Base-by-base conservation (phyloP, 768 basidiomycete species). In the Auriscalpium microsporum region DNA sequence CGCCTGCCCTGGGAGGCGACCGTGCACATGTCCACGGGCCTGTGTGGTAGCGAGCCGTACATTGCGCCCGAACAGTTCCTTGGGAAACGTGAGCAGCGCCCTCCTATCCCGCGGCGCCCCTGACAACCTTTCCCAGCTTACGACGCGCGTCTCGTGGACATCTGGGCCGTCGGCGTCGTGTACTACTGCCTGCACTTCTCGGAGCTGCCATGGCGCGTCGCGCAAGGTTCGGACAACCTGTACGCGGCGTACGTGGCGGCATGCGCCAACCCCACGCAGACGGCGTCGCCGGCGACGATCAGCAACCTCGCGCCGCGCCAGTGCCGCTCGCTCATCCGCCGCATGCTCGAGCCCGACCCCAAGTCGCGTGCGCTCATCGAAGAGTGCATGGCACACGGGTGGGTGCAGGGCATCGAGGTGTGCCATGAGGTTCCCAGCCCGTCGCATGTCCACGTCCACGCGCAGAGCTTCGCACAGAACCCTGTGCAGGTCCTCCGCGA, bases 121-220 rank as follows among this genome's bases (percentile, higher is more conserved):
- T 78, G 64, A 74, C 69, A 60, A 54, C 62, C 58, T 57, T 36
- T 52, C 53, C 53, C 50, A 96, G 95, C 95, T 63, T 99, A 98
- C 67, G 95, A 98, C 64, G 95, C 95, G 5, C 87, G 95, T 21
- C 78, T 94, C 6, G 96, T 98, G 62, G 95, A 99, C 67, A 89
- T 99, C 56, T 99, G 95, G 95, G 94, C 95, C 0, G 88, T 87
- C 58, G 95, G 88, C 16, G 82, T 99, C 62, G 94, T 99, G 63
- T 98, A 95, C 73, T 99, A 99, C 75, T 99, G 95, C 75, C 80
- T 98, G 64, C 93, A 92, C 71, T 96, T 96, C 77, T 89, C 93
- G 68, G 95, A 99, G 69, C 81, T 99, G 51, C 95, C 95, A 2
- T 99, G 96, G 95, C 88, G 94, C 56, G 90, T 87, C 2, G 95